These are phyloP conservation scores for Solanum hybrid DNA, from an alignment of 305 asterid genomes.

Conservation along the genomic window DNA sequence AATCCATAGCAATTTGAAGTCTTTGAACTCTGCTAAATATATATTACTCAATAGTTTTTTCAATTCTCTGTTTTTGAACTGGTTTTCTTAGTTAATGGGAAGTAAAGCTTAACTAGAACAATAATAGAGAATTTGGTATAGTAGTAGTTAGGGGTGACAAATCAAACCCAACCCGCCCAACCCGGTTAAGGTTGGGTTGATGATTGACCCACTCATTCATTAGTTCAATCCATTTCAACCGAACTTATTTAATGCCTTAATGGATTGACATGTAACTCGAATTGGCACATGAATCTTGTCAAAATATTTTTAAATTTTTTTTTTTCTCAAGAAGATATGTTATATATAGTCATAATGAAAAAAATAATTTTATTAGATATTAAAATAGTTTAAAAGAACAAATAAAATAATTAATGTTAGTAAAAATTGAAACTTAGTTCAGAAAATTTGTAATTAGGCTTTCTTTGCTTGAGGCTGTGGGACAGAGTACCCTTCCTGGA, in stretches of 20 bases:
- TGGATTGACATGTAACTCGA: too few relatives aligned
- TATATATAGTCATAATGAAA: too few relatives aligned
- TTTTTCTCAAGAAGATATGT: too few relatives aligned
- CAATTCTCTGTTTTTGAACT: background rate
- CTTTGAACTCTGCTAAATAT: background rate
- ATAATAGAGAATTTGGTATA: background rate
- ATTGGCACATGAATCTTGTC: too few relatives aligned
- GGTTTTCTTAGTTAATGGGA: background rate
- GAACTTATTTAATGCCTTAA: too few relatives aligned
- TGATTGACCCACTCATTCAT: background rate
- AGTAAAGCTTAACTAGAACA: background rate
- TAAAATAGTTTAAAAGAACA: too few relatives aligned
- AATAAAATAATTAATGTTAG: too few relatives aligned
- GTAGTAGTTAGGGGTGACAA: background rate
- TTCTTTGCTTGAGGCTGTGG: too few relatives aligned
- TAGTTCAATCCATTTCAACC: background rate
- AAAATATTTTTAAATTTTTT: too few relatives aligned
- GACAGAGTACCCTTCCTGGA: too few relatives aligned
- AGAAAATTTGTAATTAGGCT: too few relatives aligned
- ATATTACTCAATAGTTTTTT: background rate
- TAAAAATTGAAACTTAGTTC: too few relatives aligned
- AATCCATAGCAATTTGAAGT: background rate
- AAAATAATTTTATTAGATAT: background rate
- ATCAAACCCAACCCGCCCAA: background rate
- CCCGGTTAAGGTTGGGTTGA: background rate